Percentiles rank a stretch among this genome's conserved stretches.
phyloP scores from a whole-genome alignment of 495 filamentous ascomycete species.

The Penicillium ucsense region DNA sequence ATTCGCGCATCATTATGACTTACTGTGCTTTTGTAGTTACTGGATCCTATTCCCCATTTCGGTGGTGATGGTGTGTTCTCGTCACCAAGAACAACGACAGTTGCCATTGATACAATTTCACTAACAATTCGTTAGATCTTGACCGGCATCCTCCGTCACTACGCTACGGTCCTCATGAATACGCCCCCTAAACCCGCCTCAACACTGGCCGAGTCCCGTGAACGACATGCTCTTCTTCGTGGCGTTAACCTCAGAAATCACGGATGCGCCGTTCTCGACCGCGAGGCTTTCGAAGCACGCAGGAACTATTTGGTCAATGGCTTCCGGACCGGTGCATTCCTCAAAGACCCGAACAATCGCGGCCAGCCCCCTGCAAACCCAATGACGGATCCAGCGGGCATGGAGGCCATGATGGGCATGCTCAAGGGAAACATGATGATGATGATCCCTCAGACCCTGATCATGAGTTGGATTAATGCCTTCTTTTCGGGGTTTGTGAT shows the following conservation, averaged over 20 bases:
- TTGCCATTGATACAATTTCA: background rate
- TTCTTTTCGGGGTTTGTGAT: conserved; percentile 98
- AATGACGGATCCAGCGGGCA: conserved; percentile 91
- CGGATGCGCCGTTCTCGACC: conserved; percentile 57
- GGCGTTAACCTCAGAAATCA: conserved; percentile 80
- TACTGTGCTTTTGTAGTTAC: conserved; percentile 50
- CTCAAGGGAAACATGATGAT: conserved; percentile 99
- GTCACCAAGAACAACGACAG: too few relatives aligned
- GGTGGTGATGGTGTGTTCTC: conserved; percentile 71
- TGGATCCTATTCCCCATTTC: conserved; percentile 98
- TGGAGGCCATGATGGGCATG: conserved; percentile 99
- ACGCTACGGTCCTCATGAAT: conserved; percentile 83
- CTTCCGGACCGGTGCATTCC: conserved; percentile 74
- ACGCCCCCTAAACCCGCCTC: conserved; percentile 74
- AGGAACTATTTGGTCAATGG: conserved; percentile 70
- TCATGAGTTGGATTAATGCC: conserved; percentile 99
- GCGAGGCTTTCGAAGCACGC: conserved; percentile 63
- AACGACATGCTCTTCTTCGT: conserved; percentile 79
- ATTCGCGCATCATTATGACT: conserved; percentile 5
- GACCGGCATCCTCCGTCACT: conserved; percentile 92
- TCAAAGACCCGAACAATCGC: conserved; percentile 78
- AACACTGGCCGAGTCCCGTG: conserved; percentile 63
- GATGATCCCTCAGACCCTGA: conserved; percentile 97
- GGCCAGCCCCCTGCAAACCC: conserved; percentile 88
- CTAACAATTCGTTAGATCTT: conserved; percentile 51